A percentile compares a stretch with the other conserved stretches of the same genome.
These are phyloP conservation scores for Microdochium bolleyi DNA, from an alignment of 2,329 filamentous ascomycete species.

Conservation along the genomic window DNA sequence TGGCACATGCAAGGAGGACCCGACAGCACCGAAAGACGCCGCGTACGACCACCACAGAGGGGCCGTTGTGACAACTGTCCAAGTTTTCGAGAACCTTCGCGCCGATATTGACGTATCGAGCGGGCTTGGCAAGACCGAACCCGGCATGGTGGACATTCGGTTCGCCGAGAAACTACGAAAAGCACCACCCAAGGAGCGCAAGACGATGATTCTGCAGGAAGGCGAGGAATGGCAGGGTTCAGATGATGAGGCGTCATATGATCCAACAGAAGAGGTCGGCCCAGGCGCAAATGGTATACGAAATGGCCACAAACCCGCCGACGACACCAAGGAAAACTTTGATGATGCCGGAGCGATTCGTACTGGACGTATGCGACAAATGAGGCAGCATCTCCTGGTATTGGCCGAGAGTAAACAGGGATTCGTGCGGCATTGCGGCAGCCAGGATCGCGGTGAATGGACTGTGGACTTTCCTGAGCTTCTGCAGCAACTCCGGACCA, in stretches of 20 bases:
- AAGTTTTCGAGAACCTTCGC: slow-evolving; percentile 47
- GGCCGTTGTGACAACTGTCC: slow-evolving; percentile 40
- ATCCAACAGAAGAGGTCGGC: slow-evolving; percentile 18
- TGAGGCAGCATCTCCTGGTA: slow-evolving; percentile 67
- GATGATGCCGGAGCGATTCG: slow-evolving; percentile 34
- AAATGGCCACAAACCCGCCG: slow-evolving; percentile 10
- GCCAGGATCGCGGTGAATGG: slow-evolving; percentile 63
- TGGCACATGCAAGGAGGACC: slow-evolving; percentile 56
- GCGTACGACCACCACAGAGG: slow-evolving; percentile 22
- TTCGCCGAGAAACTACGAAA: slow-evolving; percentile 36
- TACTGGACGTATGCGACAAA: slow-evolving; percentile 43
- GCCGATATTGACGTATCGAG: slow-evolving; percentile 42
- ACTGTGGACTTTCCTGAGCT: slow-evolving; percentile 74
- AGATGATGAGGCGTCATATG: slow-evolving; percentile 24
- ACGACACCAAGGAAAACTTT: slow-evolving; percentile 39
- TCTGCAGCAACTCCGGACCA: slow-evolving; percentile 60
- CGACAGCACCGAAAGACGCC: slow-evolving; percentile 35
- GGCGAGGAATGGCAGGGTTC: slow-evolving; percentile 19
- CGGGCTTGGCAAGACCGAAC: slow-evolving; percentile 49
- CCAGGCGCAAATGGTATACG: slow-evolving; percentile 17
- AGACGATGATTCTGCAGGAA: slow-evolving; percentile 13
- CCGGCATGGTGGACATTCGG: slow-evolving; percentile 32
- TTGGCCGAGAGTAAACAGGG: slow-evolving; percentile 60
- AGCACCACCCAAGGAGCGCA: slow-evolving; percentile 16
- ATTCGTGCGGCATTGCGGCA: slow-evolving; percentile 62